Percentiles rank a stretch among this genome's conserved stretches.
Evolutionary conservation across 306 rosid species (phyloP).

Genomic region (Malus sylvestris): DNA sequence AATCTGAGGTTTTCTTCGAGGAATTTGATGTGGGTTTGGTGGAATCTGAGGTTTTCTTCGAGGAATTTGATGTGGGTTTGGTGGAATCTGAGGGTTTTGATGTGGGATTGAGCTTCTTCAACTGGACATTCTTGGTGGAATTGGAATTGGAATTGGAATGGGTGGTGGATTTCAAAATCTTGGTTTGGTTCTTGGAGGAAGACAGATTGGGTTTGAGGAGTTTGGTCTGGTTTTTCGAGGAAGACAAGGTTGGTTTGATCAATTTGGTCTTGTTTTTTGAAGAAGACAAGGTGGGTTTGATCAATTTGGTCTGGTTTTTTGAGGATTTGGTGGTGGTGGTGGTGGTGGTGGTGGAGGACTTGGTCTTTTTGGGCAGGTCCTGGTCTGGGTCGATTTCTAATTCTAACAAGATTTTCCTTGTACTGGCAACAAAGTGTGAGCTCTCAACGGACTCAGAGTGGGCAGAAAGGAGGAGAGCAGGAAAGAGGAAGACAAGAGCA

Average conservation of each 20-base stretch:
- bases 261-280: constrained; percentile 47
- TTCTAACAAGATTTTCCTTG: constrained; percentile 37
- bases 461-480: constrained; percentile 25
- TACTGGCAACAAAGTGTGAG: constrained; percentile 10
- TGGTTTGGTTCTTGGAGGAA: constrained; percentile 57
- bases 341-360: neutral
- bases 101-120: constrained; percentile 58
- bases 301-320: constrained; percentile 51
- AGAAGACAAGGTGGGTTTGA: constrained; percentile 14
- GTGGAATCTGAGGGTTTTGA: constrained; percentile 38
- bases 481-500: constrained; percentile 11
- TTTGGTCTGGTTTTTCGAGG: constrained; percentile 39
- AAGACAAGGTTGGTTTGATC: constrained; percentile 4
- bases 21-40: constrained; percentile 30
- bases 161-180: constrained; percentile 12
- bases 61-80: constrained; percentile 25
- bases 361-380: constrained; percentile 40
- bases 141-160: constrained; percentile 11
- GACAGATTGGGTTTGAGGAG: constrained; percentile 35
- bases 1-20: constrained; percentile 41
- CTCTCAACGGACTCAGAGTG: constrained; percentile 9
- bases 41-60: constrained; percentile 43
- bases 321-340: constrained; percentile 8
- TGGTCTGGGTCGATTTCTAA: neutral
- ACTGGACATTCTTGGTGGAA: constrained; percentile 17